These are phyloP conservation scores for Acorus calamus DNA, from an alignment of 106 monocot genomes.

Conservation along the genomic window DNA sequence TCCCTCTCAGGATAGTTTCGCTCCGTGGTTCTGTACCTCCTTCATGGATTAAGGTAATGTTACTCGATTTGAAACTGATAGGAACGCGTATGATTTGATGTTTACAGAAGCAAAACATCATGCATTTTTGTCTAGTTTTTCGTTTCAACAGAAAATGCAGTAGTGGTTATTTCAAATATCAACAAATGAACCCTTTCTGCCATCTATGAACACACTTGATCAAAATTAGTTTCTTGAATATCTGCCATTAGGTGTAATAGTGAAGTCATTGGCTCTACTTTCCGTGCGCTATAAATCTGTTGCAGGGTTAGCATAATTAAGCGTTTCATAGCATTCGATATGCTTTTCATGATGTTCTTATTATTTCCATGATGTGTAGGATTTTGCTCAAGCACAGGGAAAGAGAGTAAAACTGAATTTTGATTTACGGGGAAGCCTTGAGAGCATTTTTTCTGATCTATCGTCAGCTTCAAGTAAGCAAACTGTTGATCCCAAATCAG, in stretches of 20 bases:
- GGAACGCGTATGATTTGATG: not conserved
- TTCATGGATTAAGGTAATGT: slow-evolving; percentile 76
- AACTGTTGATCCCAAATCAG: slow-evolving; percentile 48
- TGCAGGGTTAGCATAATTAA: not conserved
- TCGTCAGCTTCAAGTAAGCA: slow-evolving; percentile 44
- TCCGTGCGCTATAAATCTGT: not conserved
- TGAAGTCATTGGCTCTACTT: not conserved
- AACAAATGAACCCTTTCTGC: too few species aligned
- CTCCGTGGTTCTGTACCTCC: slow-evolving; percentile 72
- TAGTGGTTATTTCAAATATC: too few species aligned
- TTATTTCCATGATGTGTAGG: slow-evolving; percentile 26
- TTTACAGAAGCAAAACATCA: not conserved
- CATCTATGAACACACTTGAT: too few species aligned
- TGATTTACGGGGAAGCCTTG: slow-evolving; percentile 48
- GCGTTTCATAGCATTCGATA: not conserved
- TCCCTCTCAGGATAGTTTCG: slow-evolving; percentile 70
- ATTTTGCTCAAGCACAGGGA: slow-evolving; percentile 79
- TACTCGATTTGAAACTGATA: not conserved
- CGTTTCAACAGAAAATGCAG: not conserved
- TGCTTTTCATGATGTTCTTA: not conserved
- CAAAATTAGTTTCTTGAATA: too few species aligned
- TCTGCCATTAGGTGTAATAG: too few species aligned
- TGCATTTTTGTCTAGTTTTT: not conserved
- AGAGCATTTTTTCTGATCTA: slow-evolving; percentile 58
- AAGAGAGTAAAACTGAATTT: slow-evolving; percentile 47